Evolutionary conservation across 768 basidiomycete species (phyloP), one percentile per base, ranked within the genome.

Genomic region (Hygrocybe coccinea): DNA sequence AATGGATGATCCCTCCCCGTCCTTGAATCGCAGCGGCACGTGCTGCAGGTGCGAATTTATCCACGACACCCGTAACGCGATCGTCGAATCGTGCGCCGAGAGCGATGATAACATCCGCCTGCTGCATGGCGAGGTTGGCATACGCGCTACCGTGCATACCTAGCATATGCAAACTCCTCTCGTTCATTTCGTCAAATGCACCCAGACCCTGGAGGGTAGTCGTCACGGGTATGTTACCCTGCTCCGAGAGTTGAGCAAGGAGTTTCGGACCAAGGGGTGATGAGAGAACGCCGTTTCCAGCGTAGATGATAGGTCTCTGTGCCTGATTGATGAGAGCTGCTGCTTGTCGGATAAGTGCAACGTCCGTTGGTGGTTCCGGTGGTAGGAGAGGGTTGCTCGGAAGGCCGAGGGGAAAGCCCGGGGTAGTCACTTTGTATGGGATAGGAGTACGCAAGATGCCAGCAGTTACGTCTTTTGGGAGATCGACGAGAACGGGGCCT

Each of bases 111-210:
- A 98, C 86, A 67, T 99, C 97, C 39, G 97, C 97, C 49, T 90
- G 76, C 73, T 99, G 97, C 83, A 99, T 98, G 3, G 95, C 95
- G 41, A 97, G 74, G 74, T 99, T 99, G 64, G 97, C 97, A 65
- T 97, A 97, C 4, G 95, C 93, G 25, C 85, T 85, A 4, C 97
- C 97, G 75, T 98, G 97, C 97, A 98, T 97, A 56, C 95, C 95
- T 54, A 99, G 83, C 95, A 98, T 98, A 71, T 97, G 94, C 66
- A 99, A 73, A 60, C 87, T 87, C 71, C 80, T 84, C 35, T 86
- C 83, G 70, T 92, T 81, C 51, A 79, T 82, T 78, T 99, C 97
- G 72, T 98, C 94, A 66, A 90, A 99, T 2, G 89, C 87, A 58
- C 97, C 97, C 44, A 99, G 85, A 54, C 95, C 97, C 65, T 95